These are phyloP conservation scores for Pythium oligandrum DNA, from an alignment of 352 stramenopile species.

Conservation along the genomic window DNA sequence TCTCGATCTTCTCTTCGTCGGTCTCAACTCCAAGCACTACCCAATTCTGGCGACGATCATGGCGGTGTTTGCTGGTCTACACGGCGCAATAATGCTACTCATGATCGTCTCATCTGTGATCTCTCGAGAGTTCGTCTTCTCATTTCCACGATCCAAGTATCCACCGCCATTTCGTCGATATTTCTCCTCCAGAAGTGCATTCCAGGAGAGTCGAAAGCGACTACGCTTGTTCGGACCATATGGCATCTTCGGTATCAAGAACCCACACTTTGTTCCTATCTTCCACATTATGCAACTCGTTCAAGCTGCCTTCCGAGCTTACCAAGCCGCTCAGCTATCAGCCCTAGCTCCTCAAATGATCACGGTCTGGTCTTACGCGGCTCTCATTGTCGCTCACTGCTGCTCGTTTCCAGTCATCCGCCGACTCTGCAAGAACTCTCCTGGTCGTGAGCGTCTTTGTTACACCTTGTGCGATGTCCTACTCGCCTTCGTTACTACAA, in stretches of 20 bases:
- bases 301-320: neutral
- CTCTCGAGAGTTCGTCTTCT: no score
- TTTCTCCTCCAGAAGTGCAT: no score
- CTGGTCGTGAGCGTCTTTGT: neutral
- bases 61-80: neutral
- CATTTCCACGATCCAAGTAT: no score
- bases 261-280: neutral
- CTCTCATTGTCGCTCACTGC: neutral
- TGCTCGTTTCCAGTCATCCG: neutral
- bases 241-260: neutral
- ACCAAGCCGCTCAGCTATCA: neutral
- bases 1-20: neutral
- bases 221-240: neutral
- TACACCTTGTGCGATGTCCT: neutral
- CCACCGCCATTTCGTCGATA: no score
- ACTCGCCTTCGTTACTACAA: neutral
- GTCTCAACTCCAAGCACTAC: neutral
- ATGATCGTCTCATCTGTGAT: constrained; percentile 1
- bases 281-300: neutral
- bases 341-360: no score
- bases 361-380: no score
- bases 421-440: neutral
- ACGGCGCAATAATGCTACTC: neutral
- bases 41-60: neutral
- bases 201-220: no score